Conservation (phyloP, 23 red algal species). For the Agarophyton chilense region DNA sequence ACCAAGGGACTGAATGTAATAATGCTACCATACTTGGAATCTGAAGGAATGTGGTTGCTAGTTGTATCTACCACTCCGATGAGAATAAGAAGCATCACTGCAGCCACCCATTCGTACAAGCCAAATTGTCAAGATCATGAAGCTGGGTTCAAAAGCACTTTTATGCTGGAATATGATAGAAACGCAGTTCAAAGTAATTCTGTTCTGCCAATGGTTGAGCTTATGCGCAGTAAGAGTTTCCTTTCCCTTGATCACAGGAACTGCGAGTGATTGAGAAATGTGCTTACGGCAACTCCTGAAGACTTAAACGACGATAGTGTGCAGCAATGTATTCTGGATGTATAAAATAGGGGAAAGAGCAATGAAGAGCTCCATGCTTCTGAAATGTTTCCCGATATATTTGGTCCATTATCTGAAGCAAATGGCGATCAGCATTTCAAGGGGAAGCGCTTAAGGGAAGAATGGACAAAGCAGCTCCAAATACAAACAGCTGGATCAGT, state of each 20-base stretch:
- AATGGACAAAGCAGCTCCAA: neutral
- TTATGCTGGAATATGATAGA: neutral
- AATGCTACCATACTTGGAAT: slow-evolving; percentile 3
- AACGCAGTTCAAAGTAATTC: neutral
- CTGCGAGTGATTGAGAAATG: neutral
- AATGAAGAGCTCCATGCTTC: neutral
- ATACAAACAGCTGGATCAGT: neutral
- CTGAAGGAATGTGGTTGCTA: neutral
- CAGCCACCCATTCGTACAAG: neutral
- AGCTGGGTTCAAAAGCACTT: too few relatives aligned
- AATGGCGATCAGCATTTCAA: neutral
- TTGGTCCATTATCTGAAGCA: neutral
- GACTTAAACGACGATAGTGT: neutral
- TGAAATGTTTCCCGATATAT: neutral
- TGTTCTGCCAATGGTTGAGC: neutral
- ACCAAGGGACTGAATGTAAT: neutral
- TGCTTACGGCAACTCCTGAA: neutral
- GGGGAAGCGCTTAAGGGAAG: neutral
- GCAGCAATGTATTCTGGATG: slow-evolving; percentile 13
- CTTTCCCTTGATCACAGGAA: neutral
- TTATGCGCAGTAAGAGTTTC: neutral
- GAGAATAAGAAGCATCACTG: neutral
- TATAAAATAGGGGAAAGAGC: neutral
- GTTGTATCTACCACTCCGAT: neutral
- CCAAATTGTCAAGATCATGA: too few relatives aligned